phyloP scores from a whole-genome alignment of 2,329 filamentous ascomycete genomes.

The Endoconidiophora laricicola region DNA sequence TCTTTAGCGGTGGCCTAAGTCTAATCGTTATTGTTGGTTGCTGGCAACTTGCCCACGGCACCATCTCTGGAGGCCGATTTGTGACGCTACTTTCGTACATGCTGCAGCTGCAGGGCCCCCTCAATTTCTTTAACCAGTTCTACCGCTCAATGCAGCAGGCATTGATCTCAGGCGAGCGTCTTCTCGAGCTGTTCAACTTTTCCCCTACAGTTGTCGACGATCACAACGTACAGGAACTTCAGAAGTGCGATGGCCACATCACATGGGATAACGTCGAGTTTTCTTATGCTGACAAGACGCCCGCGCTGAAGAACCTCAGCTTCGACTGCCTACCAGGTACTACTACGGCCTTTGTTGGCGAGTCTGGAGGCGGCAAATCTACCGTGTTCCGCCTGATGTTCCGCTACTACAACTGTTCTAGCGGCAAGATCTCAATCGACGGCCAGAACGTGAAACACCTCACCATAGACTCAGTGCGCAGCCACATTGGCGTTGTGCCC shows the following conservation, averaged over 20 bases:
- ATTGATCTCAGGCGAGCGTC: constrained; percentile 91
- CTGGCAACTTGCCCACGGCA: constrained; percentile 55
- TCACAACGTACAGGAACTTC: constrained; percentile 44
- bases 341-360: constrained; percentile 88
- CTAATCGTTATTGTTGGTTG: constrained; percentile 57
- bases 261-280: constrained; percentile 81
- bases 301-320: constrained; percentile 65
- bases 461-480: constrained; percentile 83
- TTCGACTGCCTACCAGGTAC: constrained; percentile 82
- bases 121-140: constrained; percentile 87
- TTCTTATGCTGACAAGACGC: constrained; percentile 72
- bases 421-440: constrained; percentile 71
- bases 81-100: constrained; percentile 61
- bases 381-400: constrained; percentile 92
- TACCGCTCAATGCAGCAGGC: constrained; percentile 92
- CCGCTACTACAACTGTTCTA: constrained; percentile 79
- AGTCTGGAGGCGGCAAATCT: constrained; percentile 93
- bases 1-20: constrained; percentile 63
- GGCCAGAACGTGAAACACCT: constrained; percentile 68
- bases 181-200: constrained; percentile 93
- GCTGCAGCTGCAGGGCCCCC: constrained; percentile 60
- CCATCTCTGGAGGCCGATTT: constrained; percentile 52
- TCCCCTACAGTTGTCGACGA: constrained; percentile 77
- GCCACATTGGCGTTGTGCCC: constrained; percentile 86
- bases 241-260: constrained; percentile 62